A percentile compares a stretch with the other conserved stretches of the same genome.
Conservation (phyloP, 2,329 filamentous ascomycete species). For the Penicillium sp. region DNA sequence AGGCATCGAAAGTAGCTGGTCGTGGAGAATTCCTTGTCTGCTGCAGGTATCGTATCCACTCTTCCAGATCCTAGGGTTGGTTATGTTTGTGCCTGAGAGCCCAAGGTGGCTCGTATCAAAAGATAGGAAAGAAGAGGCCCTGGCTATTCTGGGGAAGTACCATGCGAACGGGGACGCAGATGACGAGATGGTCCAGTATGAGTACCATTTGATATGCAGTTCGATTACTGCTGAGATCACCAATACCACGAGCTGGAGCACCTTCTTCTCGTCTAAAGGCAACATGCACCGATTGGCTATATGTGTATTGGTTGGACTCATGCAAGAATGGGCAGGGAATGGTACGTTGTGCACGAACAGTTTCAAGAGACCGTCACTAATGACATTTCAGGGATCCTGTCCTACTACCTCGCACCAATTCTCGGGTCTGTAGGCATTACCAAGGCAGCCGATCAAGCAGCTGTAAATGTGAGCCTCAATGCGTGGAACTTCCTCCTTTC, state of each 20-base stretch:
- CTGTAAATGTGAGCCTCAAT: slow-evolving; percentile 27
- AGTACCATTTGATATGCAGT: slow-evolving; percentile 22
- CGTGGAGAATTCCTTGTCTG: slow-evolving; percentile 60
- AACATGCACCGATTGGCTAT: slow-evolving; percentile 18
- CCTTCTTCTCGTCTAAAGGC: slow-evolving; percentile 19
- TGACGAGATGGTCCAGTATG: slow-evolving; percentile 22
- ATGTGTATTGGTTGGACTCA: slow-evolving; percentile 21
- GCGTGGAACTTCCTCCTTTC: slow-evolving; percentile 26
- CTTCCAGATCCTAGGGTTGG: slow-evolving; percentile 48
- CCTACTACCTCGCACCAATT: slow-evolving; percentile 41
- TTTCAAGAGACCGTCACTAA: background rate
- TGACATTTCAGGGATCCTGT: slow-evolving; percentile 23
- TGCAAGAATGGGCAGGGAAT: slow-evolving; percentile 25
- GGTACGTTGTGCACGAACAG: slow-evolving; percentile 6
- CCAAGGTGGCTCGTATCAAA: slow-evolving; percentile 63
- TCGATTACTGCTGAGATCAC: slow-evolving; percentile 17
- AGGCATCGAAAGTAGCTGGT: slow-evolving; percentile 19
- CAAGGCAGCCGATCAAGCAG: slow-evolving; percentile 27
- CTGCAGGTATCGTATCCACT: slow-evolving; percentile 49
- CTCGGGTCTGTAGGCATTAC: slow-evolving; percentile 34
- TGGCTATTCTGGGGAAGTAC: slow-evolving; percentile 56
- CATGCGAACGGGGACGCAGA: slow-evolving; percentile 53
- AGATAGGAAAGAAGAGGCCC: slow-evolving; percentile 56
- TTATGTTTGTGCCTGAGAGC: slow-evolving; percentile 60
- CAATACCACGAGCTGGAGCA: slow-evolving; percentile 13